A percentile compares a stretch with the other conserved stretches of the same genome.
These are phyloP conservation scores for Liquidambar formosana DNA, from an alignment of 164 flowering plant species.

Conservation along the genomic window DNA sequence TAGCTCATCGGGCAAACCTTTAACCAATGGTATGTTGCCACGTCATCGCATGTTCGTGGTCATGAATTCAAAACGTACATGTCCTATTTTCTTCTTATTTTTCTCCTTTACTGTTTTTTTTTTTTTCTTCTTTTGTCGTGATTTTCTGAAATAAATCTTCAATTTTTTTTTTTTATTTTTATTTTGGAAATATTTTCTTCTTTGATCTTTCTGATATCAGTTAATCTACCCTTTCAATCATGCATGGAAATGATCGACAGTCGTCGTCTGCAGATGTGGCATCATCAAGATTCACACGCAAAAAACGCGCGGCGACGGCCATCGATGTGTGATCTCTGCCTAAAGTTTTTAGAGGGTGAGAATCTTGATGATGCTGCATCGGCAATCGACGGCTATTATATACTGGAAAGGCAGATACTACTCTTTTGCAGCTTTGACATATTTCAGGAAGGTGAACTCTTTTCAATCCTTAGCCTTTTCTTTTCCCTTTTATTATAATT, in stretches of 20 bases:
- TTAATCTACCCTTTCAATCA: too few species aligned
- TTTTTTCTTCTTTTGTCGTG: too few species aligned
- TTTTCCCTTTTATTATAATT: not conserved
- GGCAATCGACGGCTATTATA: conserved; percentile 27
- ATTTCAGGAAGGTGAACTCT: not conserved
- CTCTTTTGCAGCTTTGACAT: not conserved
- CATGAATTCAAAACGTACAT: not conserved
- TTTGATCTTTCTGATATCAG: not conserved
- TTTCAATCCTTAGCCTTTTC: not conserved
- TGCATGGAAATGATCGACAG: not conserved
- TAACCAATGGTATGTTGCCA: not conserved
- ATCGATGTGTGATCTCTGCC: not conserved
- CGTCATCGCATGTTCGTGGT: not conserved
- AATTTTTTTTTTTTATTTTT: too few species aligned
- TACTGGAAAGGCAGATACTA: not conserved
- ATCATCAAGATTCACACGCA: conserved; percentile 15
- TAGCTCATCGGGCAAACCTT: not conserved
- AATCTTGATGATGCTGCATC: conserved; percentile 56
- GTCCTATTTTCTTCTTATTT: not conserved
- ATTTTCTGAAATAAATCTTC: too few species aligned
- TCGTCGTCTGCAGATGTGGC: conserved; percentile 9
- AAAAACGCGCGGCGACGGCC: not conserved
- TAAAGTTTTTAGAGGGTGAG: conserved; percentile 23
- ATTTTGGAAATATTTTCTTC: not conserved
- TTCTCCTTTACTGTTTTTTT: not conserved